Base-by-base conservation (phyloP, 768 basidiomycete genomes). In the Xerocomus potaroensis region DNA sequence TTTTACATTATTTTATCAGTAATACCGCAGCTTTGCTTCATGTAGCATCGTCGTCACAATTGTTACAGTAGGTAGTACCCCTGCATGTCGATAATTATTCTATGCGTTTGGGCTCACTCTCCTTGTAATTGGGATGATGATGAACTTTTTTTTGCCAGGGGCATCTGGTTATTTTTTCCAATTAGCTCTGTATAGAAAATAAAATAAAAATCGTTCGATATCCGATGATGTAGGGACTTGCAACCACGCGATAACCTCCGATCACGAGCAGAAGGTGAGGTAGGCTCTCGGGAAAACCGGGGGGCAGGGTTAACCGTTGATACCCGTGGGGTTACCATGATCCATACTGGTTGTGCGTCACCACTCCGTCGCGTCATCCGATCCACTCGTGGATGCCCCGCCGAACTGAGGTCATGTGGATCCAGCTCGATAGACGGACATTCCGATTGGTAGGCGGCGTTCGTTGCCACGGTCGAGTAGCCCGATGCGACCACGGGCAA, bases 1-100 rank as follows among this genome's bases (percentile, higher is more conserved):
- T 15, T 46, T 66, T 66, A 63, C 51, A 48, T 66, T 60, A 62
- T 63, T 70, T 42, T 55, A 62, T 63, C 55, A 56, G 47, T 59
- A 63, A 63, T 60, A 54, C 58, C 52, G 50, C 56, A 54, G 57
- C 50, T 45, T 53, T 46, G 60, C 58, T 61, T 55, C 54, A 66
- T 66, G 59, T 58, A 55, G 53, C 58, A 56, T 56, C 23, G 49
- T 58, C 56, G 54, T 57, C 54, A 56, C 59, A 58, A 53, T 49
- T 47, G 52, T 60, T 21, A n/a, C n/a, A n/a, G n/a, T n/a, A 21
- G 49, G 37, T 49, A 50, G 22, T 51, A 45, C 36, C 46, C 23
- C 37, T 52, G 53, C 56, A 56, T 18, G 40, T 27, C 49, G 49
- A 49, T 48, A 45, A 41, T 36, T 47, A 46, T 48, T 34, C 2